Evolutionary conservation across 768 basidiomycete genomes (phyloP), one percentile per base, ranked within the genome.

Genomic region (Antrodiella citrinella): DNA sequence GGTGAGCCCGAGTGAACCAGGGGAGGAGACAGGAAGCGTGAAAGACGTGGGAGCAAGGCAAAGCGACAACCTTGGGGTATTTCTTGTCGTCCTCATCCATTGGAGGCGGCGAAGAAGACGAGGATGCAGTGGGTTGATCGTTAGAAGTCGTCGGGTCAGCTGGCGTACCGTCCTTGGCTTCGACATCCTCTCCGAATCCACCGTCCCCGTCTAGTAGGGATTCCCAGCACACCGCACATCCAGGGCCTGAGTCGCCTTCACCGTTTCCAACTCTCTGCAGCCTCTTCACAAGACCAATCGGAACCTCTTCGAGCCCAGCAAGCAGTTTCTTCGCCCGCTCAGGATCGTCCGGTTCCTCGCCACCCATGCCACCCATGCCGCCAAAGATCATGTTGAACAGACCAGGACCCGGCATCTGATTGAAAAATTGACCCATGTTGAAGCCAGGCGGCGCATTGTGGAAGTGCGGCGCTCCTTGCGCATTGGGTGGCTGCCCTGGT

Each of bases 1-100:
- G 84, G 40, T 72, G 74, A 10, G 86, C 84, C 51, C 84, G 72
- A 2, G 87, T 79, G 64, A 91, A 91, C 88, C 88, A 91, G 1
- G 88, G 88, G 9, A 85, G 62, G 26, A 91, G 75, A 65, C 88
- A 91, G 0, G 80, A 72, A 1, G 84, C 76, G 56, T 91, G 88
- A 69, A 90, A 91, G 47, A 86, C 80, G 62, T 91, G 88, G 5
- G 86, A 78, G 59, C 88, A 91, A 3, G 88, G 88, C 7, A 91
- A 75, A 2, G 80, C 69, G 26, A 90, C 79, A 45, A 90, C 76
- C 57, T 69, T 76, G 21, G 65, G 69, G 49, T 51, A 46, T 20
- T 4, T n/a, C 19, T 44, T 26, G 24, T 22, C 20, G 38, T 46
- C 52, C 9, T 26, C 11, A 23, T 22, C 30, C 1, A 43, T 2